Conservation (phyloP, 2,329 filamentous ascomycete genomes). For the Talaromyces sp. region DNA sequence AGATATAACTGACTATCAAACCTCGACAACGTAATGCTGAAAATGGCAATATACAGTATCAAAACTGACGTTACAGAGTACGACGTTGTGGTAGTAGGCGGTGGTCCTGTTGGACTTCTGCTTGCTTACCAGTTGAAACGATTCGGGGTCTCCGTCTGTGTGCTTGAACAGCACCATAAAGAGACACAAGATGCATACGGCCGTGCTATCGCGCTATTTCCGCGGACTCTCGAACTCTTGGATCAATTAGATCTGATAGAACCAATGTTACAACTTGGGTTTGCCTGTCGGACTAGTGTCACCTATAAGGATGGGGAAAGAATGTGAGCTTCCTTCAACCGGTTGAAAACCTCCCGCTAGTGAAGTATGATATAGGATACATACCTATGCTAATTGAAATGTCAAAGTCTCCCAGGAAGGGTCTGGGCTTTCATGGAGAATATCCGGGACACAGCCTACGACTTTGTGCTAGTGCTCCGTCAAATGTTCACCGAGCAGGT, state of each 20-base stretch:
- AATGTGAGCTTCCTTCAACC: background rate
- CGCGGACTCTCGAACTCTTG: constrained; percentile 45
- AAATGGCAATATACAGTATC: too few relatives aligned
- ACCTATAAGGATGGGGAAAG: constrained; percentile 19
- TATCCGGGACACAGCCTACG: constrained; percentile 47
- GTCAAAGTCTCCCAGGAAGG: background rate
- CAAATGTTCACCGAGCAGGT: constrained; percentile 54
- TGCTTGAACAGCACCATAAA: constrained; percentile 41
- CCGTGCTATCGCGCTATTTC: constrained; percentile 40
- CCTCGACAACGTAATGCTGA: too few relatives aligned
- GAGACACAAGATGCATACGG: constrained; percentile 45
- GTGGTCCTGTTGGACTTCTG: constrained; percentile 41
- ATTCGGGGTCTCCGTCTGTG: constrained; percentile 44
- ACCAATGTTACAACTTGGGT: constrained; percentile 57
- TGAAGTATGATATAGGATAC: too few relatives aligned
- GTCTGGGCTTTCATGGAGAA: constrained; percentile 48
- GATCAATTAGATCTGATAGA: constrained; percentile 38
- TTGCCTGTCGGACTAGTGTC: constrained; percentile 25
- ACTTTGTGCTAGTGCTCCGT: constrained; percentile 51
- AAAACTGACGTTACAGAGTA: background rate
- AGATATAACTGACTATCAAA: too few relatives aligned
- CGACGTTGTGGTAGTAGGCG: constrained; percentile 42
- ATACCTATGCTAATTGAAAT: background rate
- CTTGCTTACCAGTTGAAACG: constrained; percentile 43
- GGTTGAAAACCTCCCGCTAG: too few relatives aligned